Percentiles rank a stretch among this genome's conserved stretches.
Evolutionary conservation across 2,329 filamentous ascomycete genomes (phyloP).

Genomic region (Juglanconis juglandina): DNA sequence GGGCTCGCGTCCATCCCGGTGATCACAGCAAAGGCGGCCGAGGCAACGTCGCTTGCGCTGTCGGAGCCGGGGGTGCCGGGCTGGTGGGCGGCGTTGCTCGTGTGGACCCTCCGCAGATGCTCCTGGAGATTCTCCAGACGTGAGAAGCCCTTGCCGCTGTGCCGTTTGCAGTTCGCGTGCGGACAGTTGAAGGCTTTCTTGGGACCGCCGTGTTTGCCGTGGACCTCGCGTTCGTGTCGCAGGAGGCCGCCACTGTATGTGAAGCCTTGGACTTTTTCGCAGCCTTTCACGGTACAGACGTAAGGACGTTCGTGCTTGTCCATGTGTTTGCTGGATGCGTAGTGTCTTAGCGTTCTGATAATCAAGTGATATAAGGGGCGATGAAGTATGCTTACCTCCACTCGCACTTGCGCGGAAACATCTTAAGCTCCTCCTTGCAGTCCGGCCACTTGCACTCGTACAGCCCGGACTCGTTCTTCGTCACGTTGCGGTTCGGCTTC

Average conservation of each 20-base stretch:
- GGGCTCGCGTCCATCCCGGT: conserved; percentile 3
- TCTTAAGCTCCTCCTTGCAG: conserved; percentile 61
- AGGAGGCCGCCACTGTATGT: conserved; percentile 90
- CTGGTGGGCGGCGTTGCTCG: conserved; percentile 30
- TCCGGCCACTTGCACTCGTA: conserved; percentile 70
- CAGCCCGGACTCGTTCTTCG: conserved; percentile 68
- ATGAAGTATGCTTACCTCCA: conserved; percentile 70
- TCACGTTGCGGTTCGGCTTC: conserved; percentile 56
- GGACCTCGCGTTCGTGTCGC: conserved; percentile 89
- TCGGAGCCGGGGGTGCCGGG: conserved; percentile 37
- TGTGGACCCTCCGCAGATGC: conserved; percentile 87
- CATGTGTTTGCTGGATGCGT: conserved; percentile 78
- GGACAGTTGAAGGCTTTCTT: conserved; percentile 87
- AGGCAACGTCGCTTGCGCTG: conserved; percentile 42
- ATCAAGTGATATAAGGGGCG: neutral
- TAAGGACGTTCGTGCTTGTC: conserved; percentile 96
- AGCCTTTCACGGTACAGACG: conserved; percentile 76
- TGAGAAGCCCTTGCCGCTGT: conserved; percentile 84
- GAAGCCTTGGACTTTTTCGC: conserved; percentile 88
- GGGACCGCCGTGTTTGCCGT: conserved; percentile 83
- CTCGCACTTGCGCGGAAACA: conserved; percentile 82
- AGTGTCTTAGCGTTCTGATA: neutral
- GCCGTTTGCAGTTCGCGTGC: conserved; percentile 81
- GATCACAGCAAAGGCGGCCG: conserved; percentile 21
- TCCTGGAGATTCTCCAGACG: conserved; percentile 92